Conservation (phyloP, 768 basidiomycete species). For the Boletellus emodensis region DNA sequence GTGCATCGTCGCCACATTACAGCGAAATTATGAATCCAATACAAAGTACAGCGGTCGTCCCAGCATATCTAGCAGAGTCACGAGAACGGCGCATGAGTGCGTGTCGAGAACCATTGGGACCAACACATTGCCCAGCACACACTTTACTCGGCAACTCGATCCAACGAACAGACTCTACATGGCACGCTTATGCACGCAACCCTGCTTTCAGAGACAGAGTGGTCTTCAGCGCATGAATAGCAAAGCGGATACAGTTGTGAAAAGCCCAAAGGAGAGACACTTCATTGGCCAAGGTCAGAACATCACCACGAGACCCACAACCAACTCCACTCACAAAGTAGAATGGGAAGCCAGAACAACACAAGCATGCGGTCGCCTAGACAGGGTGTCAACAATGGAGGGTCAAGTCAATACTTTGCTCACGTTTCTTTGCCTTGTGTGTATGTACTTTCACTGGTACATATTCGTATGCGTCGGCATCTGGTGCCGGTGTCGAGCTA, state of each 20-base stretch:
- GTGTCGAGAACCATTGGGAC: conserved; percentile 3
- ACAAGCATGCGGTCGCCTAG: conserved; percentile 82
- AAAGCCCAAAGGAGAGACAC: conserved; percentile 63
- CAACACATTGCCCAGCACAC: conserved; percentile 2
- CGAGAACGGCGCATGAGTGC: conserved; percentile 10
- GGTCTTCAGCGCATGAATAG: conserved; percentile 46
- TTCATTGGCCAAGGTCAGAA: conserved; percentile 22
- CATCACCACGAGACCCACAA: neutral
- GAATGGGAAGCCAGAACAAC: conserved; percentile 82
- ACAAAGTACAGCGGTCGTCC: conserved; percentile 16
- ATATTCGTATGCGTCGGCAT: conserved; percentile 67
- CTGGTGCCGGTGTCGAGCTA: conserved; percentile 54
- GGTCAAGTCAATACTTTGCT: conserved; percentile 11
- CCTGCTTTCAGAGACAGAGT: conserved; percentile 44
- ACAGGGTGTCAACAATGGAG: conserved; percentile 1
- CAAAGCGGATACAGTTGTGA: conserved; percentile 51
- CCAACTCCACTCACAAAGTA: conserved; percentile 57
- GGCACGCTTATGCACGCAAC: conserved; percentile 30
- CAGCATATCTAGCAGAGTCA: conserved; percentile 19
- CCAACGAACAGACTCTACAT: neutral
- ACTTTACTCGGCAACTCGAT: neutral
- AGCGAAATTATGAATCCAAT: conserved; percentile 16
- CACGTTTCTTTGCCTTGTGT: conserved; percentile 62
- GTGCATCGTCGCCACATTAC: conserved; percentile 13
- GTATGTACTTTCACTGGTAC: conserved; percentile 44